Conservation (phyloP, 2,329 filamentous ascomycete genomes). For the Phoma sp. region DNA sequence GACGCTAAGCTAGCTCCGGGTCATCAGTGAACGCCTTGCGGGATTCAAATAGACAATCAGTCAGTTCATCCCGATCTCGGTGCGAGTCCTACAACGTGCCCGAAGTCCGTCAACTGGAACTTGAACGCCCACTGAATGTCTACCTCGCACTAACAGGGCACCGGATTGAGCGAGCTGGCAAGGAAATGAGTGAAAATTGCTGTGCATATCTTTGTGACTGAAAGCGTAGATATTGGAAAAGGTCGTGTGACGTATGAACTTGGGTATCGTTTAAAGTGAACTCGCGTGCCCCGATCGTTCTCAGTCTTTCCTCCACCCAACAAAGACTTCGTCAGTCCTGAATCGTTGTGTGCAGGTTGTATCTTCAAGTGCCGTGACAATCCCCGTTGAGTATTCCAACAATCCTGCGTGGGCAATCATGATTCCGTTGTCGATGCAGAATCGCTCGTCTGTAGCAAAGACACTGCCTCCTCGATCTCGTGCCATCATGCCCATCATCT, state of each 20-base stretch:
- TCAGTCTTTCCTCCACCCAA: constrained; percentile 58
- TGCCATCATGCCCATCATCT: constrained; percentile 99
- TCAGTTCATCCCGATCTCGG: constrained; percentile 1
- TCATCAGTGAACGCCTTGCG: constrained; percentile 15
- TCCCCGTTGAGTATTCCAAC: constrained; percentile 82
- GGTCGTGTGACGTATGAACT: neutral
- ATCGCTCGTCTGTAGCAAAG: constrained; percentile 94
- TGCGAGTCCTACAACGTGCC: neutral
- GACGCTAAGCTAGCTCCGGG: constrained; percentile 5
- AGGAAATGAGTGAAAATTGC: no score
- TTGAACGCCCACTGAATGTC: neutral
- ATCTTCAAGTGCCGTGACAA: constrained; percentile 76
- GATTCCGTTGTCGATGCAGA: constrained; percentile 98
- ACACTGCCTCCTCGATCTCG: constrained; percentile 85
- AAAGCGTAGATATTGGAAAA: neutral
- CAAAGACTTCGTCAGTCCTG: constrained; percentile 58
- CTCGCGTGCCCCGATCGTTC: neutral
- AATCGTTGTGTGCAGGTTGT: constrained; percentile 70
- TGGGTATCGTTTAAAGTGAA: constrained; percentile 20
- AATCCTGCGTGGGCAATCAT: constrained; percentile 99
- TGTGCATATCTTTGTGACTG: no score
- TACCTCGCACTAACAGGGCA: neutral
- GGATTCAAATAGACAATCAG: neutral
- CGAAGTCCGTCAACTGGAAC: constrained; percentile 17
- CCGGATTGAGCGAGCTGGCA: no score